Percentiles rank a stretch among this genome's conserved stretches.
Evolutionary conservation across 2,329 filamentous ascomycete species (phyloP).

Genomic region (Drechslerella coelobrocha): DNA sequence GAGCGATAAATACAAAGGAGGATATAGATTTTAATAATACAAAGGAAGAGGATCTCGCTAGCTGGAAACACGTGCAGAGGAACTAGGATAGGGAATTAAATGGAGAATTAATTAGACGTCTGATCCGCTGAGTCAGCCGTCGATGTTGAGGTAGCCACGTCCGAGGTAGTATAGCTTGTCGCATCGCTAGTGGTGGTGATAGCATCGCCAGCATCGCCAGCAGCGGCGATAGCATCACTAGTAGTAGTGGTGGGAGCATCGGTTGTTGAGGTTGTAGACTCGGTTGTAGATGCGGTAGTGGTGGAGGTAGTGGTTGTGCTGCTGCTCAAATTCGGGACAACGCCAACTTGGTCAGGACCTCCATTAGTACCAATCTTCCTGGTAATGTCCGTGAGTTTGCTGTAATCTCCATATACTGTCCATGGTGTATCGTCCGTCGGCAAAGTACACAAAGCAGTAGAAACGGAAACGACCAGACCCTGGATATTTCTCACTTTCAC

Average conservation of each 20-base stretch:
- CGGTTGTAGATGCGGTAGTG: neutral
- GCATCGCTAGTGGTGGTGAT: no score
- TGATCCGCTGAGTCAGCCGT: neutral
- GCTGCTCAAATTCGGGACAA: conserved; percentile 10
- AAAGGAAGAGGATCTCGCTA: conserved; percentile 3
- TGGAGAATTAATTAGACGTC: neutral
- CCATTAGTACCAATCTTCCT: conserved; percentile 36
- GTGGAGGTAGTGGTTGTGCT: neutral
- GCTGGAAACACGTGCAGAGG: neutral
- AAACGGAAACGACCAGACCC: conserved; percentile 27
- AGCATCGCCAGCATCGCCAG: no score
- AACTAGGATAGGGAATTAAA: neutral
- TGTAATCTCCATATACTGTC: conserved; percentile 29
- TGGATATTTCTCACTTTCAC: conserved; percentile 9
- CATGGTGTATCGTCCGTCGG: conserved; percentile 13
- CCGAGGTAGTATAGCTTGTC: neutral
- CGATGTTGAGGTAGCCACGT: neutral
- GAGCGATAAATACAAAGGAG: neutral
- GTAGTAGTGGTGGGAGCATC: conserved; percentile 7
- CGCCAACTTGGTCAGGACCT: conserved; percentile 34
- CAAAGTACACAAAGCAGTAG: conserved; percentile 17
- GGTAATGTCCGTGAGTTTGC: conserved; percentile 33
- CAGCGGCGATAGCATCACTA: no score
- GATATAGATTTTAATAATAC: neutral
- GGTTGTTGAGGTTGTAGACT: neutral